Evolutionary conservation across 768 basidiomycete species (phyloP), one percentile per base, ranked within the genome.

Genomic region (Pleurotus ostreatus): DNA sequence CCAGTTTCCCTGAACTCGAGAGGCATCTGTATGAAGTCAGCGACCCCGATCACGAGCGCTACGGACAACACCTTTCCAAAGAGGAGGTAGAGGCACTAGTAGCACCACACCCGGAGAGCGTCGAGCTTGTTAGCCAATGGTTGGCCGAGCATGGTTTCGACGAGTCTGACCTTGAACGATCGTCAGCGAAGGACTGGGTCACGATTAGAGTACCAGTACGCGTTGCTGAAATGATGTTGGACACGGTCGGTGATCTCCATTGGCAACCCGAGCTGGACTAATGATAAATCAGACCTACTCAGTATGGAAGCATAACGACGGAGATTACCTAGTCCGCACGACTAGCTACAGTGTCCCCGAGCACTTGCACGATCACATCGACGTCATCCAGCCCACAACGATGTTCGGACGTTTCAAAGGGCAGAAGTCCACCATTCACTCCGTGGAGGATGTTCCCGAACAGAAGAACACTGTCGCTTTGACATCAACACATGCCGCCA

Each of bases 371-470:
- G 70, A 73, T 3, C 85, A 89, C 62, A 66, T 89, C 55, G 85
- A 88, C 40, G 68, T 89, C 25, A 72, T 90, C 23, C 86, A 89
- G 58, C 88, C 88, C 0, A 89, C 88, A 2, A 89, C 86, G 1
- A 78, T 82, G 67, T 90, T 89, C 61, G 71, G 75, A 41, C 77
- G 77, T 55, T 68, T 72, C 57, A 79, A 74, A 58, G 68, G 68
- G 6, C 69, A 78, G 55, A 74, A 61, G 57, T 74, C 75, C 4
- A 80, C 72, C 0, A 61, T 81, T 23, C 70, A 73, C 55, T 70
- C 66, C 59, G 37, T 70, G 16, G 71, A 75, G 61, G 71, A 73
- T 41, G 63, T 73, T 54, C 69, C 68, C 68, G 64, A 64, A 13
- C 58, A 2, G 58, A 41, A 34, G 20, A 45, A 22, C n/a, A 53